Percentiles rank a stretch among this genome's conserved stretches.
phyloP scores from a whole-genome alignment of 805 yeast genomes.

The Maudiozyma pseudohumilis region DNA sequence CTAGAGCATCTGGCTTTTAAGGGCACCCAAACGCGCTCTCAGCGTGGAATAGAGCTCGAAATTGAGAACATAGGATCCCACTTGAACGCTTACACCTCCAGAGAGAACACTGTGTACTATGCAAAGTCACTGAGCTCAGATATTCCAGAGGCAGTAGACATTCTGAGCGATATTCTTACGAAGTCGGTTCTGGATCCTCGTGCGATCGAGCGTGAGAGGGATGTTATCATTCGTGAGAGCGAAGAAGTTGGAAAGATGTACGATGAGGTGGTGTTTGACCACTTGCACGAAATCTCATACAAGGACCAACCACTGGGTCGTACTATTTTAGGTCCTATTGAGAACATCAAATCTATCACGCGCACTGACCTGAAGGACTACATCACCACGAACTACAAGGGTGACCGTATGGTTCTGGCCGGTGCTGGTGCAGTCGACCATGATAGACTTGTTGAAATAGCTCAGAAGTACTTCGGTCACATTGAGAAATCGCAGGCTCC shows the following conservation, averaged over 20 bases:
- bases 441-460: conserved; percentile 66
- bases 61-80: conserved; percentile 96
- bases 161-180: conserved; percentile 81
- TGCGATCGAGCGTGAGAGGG: conserved; percentile 93
- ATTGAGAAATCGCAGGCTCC: conserved; percentile 42
- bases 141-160: conserved; percentile 77
- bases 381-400: conserved; percentile 79
- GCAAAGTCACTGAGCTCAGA: conserved; percentile 79
- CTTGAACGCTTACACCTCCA: conserved; percentile 94
- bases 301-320: conserved; percentile 90
- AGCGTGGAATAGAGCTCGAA: conserved; percentile 77
- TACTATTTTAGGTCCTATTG: conserved; percentile 91
- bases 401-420: conserved; percentile 96
- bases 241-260: conserved; percentile 98
- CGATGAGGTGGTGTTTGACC: conserved; percentile 96
- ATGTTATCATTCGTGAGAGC: conserved; percentile 90
- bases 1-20: conserved; percentile 94
- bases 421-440: conserved; percentile 95
- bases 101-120: conserved; percentile 95
- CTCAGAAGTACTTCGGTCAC: conserved; percentile 67
- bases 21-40: conserved; percentile 77
- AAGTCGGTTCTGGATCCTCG: conserved; percentile 68
- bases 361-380: conserved; percentile 69
- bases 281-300: conserved; percentile 85
- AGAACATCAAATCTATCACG: conserved; percentile 71